Evolutionary conservation across 1,284 basidiomycete genomes (phyloP), one percentile per base, ranked within the genome.

Genomic region (Ustilago crameri): DNA sequence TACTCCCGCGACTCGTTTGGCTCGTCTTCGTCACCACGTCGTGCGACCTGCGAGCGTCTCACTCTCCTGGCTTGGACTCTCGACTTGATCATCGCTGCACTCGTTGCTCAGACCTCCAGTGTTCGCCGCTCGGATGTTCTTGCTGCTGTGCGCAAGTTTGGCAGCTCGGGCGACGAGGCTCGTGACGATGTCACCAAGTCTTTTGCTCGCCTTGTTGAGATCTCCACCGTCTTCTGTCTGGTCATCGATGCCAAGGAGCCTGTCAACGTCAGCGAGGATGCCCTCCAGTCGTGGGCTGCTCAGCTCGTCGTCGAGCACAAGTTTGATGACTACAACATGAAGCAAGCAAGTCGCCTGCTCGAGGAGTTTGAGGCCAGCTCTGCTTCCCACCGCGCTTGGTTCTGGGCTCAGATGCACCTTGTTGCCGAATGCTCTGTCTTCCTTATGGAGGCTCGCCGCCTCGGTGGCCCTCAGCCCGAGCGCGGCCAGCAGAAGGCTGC

Each of bases 391-490:
- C 76, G 77, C 8, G 85, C 85, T 5, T 85, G 84, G 80, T 77
- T 84, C 54, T 86, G 84, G 70, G 83, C 84, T 1, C 83, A 85
- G 76, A 85, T 85, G 84, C 85, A 86, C 74, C 77, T 82, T 5
- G 62, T 85, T 5, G 85, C 85, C 18, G 85, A 86, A 61, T 85
- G 84, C 49, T 84, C 84, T 38, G 85, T 85, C 81, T 85, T 85
- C 61, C 84, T 85, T 59, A 79, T 86, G 43, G 84, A 85, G 63
- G 83, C 83, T 9, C 55, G 60, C n/a, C 54, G 53, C 23, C 45
- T 52, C 4, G 58, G 63, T 40, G 58, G 34, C 10, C 53, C 55
- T 8, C 59, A 67, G 52, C 41, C 42, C 14, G 64, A 63, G 22
- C 70, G 62, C 18, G 57, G 51, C 23, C 68, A 71, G 55, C 63